A percentile compares a stretch with the other conserved stretches of the same genome.
These are phyloP conservation scores for Psilocybe azurescens DNA, from an alignment of 768 basidiomycete genomes.

Conservation along the genomic window DNA sequence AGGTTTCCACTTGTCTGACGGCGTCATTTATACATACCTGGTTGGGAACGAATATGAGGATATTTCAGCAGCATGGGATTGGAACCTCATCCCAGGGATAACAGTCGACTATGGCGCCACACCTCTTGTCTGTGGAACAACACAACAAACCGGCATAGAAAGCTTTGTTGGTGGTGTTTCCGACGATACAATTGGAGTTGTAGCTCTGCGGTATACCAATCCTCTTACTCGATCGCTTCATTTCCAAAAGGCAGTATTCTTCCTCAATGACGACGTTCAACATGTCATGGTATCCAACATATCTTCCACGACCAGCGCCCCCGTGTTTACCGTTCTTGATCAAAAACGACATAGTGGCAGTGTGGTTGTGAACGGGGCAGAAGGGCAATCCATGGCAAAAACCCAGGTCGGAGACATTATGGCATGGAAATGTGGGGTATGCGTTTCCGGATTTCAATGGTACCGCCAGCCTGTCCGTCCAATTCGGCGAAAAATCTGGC, in stretches of 20 bases:
- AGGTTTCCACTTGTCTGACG: constrained; percentile 76
- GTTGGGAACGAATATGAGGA: constrained; percentile 75
- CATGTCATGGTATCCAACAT: constrained; percentile 65
- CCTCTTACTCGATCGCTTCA: constrained; percentile 56
- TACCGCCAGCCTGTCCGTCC: constrained; percentile 39
- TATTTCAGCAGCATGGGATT: constrained; percentile 76
- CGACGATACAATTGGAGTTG: constrained; percentile 57
- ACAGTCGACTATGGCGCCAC: constrained; percentile 70
- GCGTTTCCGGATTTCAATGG: constrained; percentile 40
- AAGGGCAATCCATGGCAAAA: constrained; percentile 14
- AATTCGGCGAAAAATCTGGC: constrained; percentile 56
- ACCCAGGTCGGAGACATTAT: constrained; percentile 46
- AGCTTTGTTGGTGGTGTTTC: constrained; percentile 72
- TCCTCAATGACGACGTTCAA: constrained; percentile 66
- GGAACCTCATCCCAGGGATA: constrained; percentile 78
- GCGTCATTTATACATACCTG: constrained; percentile 66
- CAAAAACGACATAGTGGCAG: constrained; percentile 53
- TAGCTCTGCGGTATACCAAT: constrained; percentile 72
- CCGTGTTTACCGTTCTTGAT: constrained; percentile 71
- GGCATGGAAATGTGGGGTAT: constrained; percentile 75
- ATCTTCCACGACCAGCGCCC: constrained; percentile 45
- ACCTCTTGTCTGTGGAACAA: constrained; percentile 49
- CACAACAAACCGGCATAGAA: constrained; percentile 50
- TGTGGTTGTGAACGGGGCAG: constrained; percentile 47
- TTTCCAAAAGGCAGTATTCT: constrained; percentile 80